Conservation (phyloP, 2,329 filamentous ascomycete genomes). For the Paraconiothyrium brasiliense region DNA sequence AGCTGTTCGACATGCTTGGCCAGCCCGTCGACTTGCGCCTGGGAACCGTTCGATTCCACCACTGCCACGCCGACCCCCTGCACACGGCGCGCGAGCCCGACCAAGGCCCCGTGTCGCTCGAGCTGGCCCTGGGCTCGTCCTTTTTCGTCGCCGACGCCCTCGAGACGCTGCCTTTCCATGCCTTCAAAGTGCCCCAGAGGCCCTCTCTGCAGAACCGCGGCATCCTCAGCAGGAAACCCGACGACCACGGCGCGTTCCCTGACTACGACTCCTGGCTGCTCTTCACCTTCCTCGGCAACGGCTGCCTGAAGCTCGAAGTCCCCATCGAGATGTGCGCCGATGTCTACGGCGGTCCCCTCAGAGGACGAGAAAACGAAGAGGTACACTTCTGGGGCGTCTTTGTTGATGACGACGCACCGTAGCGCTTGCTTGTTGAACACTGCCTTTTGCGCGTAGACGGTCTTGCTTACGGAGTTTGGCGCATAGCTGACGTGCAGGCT, state of each 20-base stretch:
- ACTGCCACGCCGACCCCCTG: constrained; percentile 13
- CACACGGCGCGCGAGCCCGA: neutral
- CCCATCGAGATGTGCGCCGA: constrained; percentile 50
- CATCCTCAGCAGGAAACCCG: constrained; percentile 42
- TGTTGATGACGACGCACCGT: constrained; percentile 40
- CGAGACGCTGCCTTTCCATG: constrained; percentile 48
- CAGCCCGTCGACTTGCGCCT: constrained; percentile 47
- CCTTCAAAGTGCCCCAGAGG: constrained; percentile 41
- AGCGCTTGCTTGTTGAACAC: constrained; percentile 28
- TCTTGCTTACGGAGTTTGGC: constrained; percentile 46
- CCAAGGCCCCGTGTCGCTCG: constrained; percentile 29
- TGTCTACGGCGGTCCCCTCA: constrained; percentile 42
- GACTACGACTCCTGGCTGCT: constrained; percentile 49
- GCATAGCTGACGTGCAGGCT: constrained; percentile 24
- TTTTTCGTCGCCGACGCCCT: constrained; percentile 47
- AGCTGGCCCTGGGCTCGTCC: constrained; percentile 44
- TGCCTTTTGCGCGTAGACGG: constrained; percentile 29
- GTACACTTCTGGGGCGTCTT: constrained; percentile 49
- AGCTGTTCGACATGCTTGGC: constrained; percentile 47
- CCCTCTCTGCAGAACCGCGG: constrained; percentile 47
- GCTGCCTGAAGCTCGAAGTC: constrained; percentile 47
- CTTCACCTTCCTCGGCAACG: constrained; percentile 48
- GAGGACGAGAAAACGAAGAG: constrained; percentile 45
- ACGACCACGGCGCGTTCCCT: constrained; percentile 43
- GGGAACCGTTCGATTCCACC: constrained; percentile 48